These are phyloP conservation scores for Sporothrix sp. DNA, from an alignment of 2,329 filamentous ascomycete species.

Conservation along the genomic window DNA sequence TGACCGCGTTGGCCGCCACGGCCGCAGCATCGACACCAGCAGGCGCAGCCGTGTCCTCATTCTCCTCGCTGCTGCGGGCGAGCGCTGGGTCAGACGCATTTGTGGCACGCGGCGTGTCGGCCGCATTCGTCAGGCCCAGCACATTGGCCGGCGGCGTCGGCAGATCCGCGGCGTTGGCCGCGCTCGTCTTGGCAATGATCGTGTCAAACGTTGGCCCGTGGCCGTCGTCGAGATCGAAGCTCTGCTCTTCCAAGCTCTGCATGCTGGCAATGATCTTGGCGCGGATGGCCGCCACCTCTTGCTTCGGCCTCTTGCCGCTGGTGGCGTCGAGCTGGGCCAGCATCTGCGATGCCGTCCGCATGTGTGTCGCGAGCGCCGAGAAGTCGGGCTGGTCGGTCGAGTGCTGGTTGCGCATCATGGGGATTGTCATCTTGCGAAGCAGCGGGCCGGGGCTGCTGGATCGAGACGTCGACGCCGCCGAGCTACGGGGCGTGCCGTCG, in stretches of 20 bases:
- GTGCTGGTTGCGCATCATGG: slow-evolving; percentile 40
- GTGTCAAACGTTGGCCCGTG: slow-evolving; percentile 67
- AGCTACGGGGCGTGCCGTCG: slow-evolving; percentile 57
- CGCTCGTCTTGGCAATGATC: slow-evolving; percentile 66
- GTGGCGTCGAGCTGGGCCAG: slow-evolving; percentile 73
- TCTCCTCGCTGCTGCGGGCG: slow-evolving; percentile 1
- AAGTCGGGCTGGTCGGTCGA: slow-evolving; percentile 66
- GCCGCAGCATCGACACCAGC: slow-evolving; percentile 26
- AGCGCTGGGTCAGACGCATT: not conserved
- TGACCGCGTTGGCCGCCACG: slow-evolving; percentile 38
- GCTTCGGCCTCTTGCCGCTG: slow-evolving; percentile 66
- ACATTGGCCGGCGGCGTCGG: not conserved
- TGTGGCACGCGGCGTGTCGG: not conserved
- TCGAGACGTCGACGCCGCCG: slow-evolving; percentile 56
- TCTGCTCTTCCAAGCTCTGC: slow-evolving; percentile 79
- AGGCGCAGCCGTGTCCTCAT: slow-evolving; percentile 1
- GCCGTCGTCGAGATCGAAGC: slow-evolving; percentile 65
- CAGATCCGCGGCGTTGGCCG: slow-evolving; percentile 33
- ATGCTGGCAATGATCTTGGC: slow-evolving; percentile 84
- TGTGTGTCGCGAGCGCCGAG: slow-evolving; percentile 73
- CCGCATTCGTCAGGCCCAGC: not conserved
- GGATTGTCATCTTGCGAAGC: slow-evolving; percentile 50
- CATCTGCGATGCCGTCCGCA: slow-evolving; percentile 83
- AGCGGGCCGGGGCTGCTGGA: slow-evolving; percentile 53
- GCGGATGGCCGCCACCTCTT: slow-evolving; percentile 73